A percentile compares a stretch with the other conserved stretches of the same genome.
These are phyloP conservation scores for Blastomyces gilchristii DNA, from an alignment of 2,329 filamentous ascomycete species.

Conservation along the genomic window DNA sequence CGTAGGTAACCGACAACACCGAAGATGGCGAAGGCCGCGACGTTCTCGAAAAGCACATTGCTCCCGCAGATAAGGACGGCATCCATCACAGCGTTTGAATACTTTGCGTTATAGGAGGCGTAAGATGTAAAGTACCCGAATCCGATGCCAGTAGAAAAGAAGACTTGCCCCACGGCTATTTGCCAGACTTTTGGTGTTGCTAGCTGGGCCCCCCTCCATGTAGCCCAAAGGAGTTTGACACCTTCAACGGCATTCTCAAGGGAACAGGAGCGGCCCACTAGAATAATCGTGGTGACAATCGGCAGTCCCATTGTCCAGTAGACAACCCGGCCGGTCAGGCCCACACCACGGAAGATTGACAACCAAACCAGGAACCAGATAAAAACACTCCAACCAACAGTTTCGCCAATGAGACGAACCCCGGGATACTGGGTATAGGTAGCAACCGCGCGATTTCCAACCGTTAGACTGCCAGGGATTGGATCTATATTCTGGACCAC, in stretches of 20 bases:
- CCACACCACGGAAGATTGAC: constrained; percentile 50
- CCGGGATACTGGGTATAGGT: constrained; percentile 41
- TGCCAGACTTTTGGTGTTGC: constrained; percentile 47
- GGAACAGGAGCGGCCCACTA: constrained; percentile 45
- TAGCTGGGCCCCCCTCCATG: constrained; percentile 43
- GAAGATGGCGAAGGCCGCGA: constrained; percentile 43
- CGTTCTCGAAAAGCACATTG: constrained; percentile 49
- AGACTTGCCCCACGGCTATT: constrained; percentile 50
- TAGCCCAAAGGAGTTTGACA: constrained; percentile 41
- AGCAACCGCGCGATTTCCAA: constrained; percentile 31
- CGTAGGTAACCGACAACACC: constrained; percentile 46
- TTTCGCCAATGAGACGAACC: constrained; percentile 43
- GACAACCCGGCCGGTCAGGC: constrained; percentile 48
- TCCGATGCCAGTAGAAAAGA: constrained; percentile 50
- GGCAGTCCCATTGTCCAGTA: constrained; percentile 55
- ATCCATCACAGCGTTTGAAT: constrained; percentile 51
- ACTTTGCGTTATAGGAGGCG: constrained; percentile 47
- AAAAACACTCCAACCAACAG: constrained; percentile 49
- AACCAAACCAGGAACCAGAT: constrained; percentile 52
- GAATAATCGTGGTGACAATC: constrained; percentile 47
- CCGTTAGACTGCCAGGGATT: constrained; percentile 31
- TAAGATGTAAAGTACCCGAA: constrained; percentile 52
- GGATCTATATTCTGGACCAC: constrained; percentile 42
- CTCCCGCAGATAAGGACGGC: constrained; percentile 46
- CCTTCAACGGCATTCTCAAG: constrained; percentile 46